A percentile compares a stretch with the other conserved stretches of the same genome.
Evolutionary conservation across 1,284 basidiomycete species (phyloP).

Genomic region (Agroathelia rolfsii): DNA sequence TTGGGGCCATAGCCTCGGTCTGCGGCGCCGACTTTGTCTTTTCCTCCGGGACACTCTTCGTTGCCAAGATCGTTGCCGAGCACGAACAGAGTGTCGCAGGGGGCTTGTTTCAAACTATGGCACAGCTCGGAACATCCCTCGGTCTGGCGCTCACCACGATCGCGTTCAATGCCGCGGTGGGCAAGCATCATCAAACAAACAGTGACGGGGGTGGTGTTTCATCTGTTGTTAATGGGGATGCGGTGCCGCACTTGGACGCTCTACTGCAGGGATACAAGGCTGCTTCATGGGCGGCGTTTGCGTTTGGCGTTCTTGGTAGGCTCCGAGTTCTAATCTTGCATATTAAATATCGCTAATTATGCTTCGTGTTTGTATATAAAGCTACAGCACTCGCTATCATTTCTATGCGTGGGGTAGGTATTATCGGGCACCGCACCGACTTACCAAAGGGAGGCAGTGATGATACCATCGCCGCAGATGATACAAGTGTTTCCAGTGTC

Average conservation of each 20-base stretch:
- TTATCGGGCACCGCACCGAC: conserved; percentile 43
- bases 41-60: conserved; percentile 64
- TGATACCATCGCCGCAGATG: too few relatives aligned
- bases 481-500: too few relatives aligned
- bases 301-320: conserved; percentile 48
- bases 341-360: background rate
- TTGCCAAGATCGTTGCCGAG: conserved; percentile 60
- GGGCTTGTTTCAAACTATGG: conserved; percentile 70
- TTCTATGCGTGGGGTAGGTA: conserved; percentile 50
- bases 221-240: conserved; percentile 22
- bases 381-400: conserved; percentile 38
- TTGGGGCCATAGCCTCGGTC: conserved; percentile 61
- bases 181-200: too few relatives aligned
- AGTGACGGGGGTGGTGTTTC: too few relatives aligned
- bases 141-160: conserved; percentile 71
- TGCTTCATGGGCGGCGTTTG: conserved; percentile 57
- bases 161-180: conserved; percentile 42
- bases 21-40: conserved; percentile 78
- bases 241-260: conserved; percentile 23
- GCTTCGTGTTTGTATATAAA: conserved; percentile 15
- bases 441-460: too few relatives aligned
- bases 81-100: conserved; percentile 76
- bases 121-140: conserved; percentile 65
- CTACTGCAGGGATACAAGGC: conserved; percentile 44
- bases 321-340: conserved; percentile 1